These are phyloP conservation scores for Komagataella phaffii DNA, from an alignment of 805 yeast genomes.

Conservation along the genomic window DNA sequence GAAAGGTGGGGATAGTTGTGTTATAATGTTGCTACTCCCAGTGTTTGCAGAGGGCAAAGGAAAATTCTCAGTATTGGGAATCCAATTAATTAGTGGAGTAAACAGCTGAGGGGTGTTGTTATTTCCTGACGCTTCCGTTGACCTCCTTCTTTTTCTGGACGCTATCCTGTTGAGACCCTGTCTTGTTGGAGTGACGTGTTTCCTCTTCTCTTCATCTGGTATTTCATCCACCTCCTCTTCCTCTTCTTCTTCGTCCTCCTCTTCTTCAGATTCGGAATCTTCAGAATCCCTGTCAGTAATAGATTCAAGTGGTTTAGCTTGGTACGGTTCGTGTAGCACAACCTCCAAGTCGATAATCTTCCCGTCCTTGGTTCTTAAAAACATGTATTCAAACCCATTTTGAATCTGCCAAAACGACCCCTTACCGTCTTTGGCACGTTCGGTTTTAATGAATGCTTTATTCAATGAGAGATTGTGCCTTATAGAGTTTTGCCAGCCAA, in stretches of 20 bases:
- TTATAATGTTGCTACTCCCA: neutral
- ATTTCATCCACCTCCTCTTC: neutral
- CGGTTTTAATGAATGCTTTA: conserved; percentile 85
- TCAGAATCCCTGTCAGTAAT: neutral
- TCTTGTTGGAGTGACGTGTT: neutral
- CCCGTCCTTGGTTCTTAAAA: conserved; percentile 47
- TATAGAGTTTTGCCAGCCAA: conserved; percentile 97
- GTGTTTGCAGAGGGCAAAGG: neutral
- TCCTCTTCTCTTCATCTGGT: neutral
- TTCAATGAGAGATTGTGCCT: conserved; percentile 88
- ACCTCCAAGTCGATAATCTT: conserved; percentile 15
- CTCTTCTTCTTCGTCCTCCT: neutral
- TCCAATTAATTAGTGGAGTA: neutral
- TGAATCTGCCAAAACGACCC: conserved; percentile 92
- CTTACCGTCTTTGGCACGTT: conserved; percentile 80
- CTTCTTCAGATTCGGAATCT: neutral
- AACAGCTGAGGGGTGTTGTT: neutral
- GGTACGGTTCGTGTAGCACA: neutral
- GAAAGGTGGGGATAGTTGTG: neutral
- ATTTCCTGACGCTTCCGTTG: neutral
- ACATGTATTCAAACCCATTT: conserved; percentile 70
- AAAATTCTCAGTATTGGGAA: neutral
- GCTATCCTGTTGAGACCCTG: conserved; percentile 1
- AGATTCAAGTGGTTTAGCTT: neutral
- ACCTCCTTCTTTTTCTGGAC: neutral